Evolutionary conservation across 495 filamentous ascomycete species (phyloP).

Genomic region (Chaetomidium leptoderma): DNA sequence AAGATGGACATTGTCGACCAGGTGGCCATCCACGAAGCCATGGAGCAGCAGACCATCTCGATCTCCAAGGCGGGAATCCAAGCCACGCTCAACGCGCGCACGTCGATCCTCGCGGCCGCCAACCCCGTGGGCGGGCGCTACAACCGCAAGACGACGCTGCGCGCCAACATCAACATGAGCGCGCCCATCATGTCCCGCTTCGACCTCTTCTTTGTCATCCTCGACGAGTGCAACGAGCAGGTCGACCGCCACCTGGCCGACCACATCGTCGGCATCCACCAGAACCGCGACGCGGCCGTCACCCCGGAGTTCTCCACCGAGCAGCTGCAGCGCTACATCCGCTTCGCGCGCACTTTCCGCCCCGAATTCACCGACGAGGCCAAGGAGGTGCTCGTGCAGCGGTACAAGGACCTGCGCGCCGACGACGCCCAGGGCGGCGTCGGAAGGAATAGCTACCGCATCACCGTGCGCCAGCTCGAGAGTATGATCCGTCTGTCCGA

Average conservation of each 20-base stretch:
- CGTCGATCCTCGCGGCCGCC: conserved; percentile 90
- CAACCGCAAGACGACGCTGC: conserved; percentile 88
- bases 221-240: conserved; percentile 91
- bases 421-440: conserved; percentile 94
- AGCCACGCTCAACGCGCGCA: conserved; percentile 92
- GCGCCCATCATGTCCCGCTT: conserved; percentile 99
- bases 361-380: conserved; percentile 89
- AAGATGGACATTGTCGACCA: conserved; percentile 99
- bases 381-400: conserved; percentile 76
- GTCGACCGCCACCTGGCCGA: conserved; percentile 86
- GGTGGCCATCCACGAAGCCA: conserved; percentile 99
- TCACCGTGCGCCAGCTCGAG: conserved; percentile 94
- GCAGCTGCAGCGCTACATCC: conserved; percentile 94
- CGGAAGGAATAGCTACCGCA: conserved; percentile 89
- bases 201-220: conserved; percentile 97
- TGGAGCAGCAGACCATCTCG: conserved; percentile 99
- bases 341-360: conserved; percentile 90
- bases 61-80: conserved; percentile 99
- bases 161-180: conserved; percentile 95
- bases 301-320: conserved; percentile 92
- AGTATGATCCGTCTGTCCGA: conserved; percentile 91
- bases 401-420: conserved; percentile 92
- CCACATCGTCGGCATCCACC: conserved; percentile 94
- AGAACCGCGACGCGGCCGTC: conserved; percentile 83
- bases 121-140: conserved; percentile 96